Percentiles rank a stretch among this genome's conserved stretches.
Evolutionary conservation across 2,329 filamentous ascomycete species (phyloP).

Genomic region (Cytospora leucostoma): DNA sequence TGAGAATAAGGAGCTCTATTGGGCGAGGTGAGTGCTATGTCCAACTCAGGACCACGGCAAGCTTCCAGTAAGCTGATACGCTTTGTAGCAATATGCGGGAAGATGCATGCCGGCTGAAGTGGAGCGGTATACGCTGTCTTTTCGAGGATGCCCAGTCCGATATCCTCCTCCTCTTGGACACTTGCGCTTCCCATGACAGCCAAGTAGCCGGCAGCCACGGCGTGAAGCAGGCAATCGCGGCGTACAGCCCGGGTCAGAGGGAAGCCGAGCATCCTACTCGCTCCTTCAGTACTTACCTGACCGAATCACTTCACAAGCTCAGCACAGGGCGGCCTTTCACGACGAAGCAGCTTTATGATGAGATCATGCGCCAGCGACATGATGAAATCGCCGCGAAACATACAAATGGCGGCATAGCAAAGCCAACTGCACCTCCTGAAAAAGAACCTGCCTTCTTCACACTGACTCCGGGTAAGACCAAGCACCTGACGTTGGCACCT

Average conservation of each 20-base stretch:
- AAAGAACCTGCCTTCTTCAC: constrained; percentile 55
- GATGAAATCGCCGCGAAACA: constrained; percentile 45
- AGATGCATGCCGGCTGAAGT: constrained; percentile 63
- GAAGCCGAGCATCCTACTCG: constrained; percentile 47
- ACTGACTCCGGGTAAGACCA: constrained; percentile 55
- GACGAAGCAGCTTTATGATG: constrained; percentile 58
- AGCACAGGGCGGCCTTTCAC: constrained; percentile 57
- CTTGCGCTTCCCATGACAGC: constrained; percentile 57
- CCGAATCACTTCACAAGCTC: constrained; percentile 57
- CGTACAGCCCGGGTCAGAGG: constrained; percentile 56
- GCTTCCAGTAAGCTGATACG: constrained; percentile 30
- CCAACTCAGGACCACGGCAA: not conserved
- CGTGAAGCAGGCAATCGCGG: constrained; percentile 63
- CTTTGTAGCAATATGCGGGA: constrained; percentile 54
- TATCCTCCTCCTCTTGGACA: constrained; percentile 63
- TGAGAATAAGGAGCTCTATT: constrained; percentile 63
- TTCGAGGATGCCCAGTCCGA: constrained; percentile 65
- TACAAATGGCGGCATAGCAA: constrained; percentile 50
- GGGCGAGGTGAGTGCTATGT: constrained; percentile 60
- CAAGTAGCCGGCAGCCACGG: constrained; percentile 54
- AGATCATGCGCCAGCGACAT: constrained; percentile 50
- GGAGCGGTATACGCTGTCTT: constrained; percentile 63
- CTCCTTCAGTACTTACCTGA: constrained; percentile 60
- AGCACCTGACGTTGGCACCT: constrained; percentile 55
- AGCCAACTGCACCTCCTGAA: constrained; percentile 39